Evolutionary conservation across 805 yeast species (phyloP), one percentile per base, ranked within the genome.

Genomic region (Dipodascopsis uninucleata): DNA sequence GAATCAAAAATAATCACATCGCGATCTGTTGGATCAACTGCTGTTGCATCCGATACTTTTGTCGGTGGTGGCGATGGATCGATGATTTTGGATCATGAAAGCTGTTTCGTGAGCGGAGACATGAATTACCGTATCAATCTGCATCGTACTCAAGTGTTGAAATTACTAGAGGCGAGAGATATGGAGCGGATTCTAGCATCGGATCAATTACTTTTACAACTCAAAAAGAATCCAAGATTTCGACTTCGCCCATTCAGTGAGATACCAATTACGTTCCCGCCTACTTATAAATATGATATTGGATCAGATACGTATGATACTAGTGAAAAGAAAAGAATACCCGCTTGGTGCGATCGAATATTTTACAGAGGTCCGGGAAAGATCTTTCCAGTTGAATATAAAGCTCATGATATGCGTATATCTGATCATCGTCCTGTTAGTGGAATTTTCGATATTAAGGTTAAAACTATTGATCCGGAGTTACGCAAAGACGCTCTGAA

Each of bases 301-400:
- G 94, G 95, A 3, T 82, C 95, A 0, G 77, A 75, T 36, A 66
- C 61, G 2, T 93, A 89, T 61, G 99, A 93, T 62, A 76, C 95
- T 0, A 81, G 94, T 31, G 97, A 90, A 58, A 93, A 93, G 64
- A 81, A 80, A 64, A 76, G 99, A 51, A 80, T 85, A 9, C 99
- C 98, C 1, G 94, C 98, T 0, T 93, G 98, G 98, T 89, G 97
- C 2, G 99, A 93, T 67, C 69, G 98, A 45, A 80, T 90, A 25
- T 64, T 89, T 37, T 81, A 79, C 58, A 69, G 83, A 21, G 72
- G 75, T 28, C 67, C 68, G n/a, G 45, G 50, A n/a, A 41, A 45
- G 21, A 62, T 89, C 45, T 71, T 67, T 35, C 90, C 84, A 50
- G 51, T 73, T 1, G 65, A 68, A 5, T 93, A 90, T 61, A 73